A percentile compares a stretch with the other conserved stretches of the same genome.
Conservation (phyloP, 352 stramenopile genomes). For the Globisporangium solare region DNA sequence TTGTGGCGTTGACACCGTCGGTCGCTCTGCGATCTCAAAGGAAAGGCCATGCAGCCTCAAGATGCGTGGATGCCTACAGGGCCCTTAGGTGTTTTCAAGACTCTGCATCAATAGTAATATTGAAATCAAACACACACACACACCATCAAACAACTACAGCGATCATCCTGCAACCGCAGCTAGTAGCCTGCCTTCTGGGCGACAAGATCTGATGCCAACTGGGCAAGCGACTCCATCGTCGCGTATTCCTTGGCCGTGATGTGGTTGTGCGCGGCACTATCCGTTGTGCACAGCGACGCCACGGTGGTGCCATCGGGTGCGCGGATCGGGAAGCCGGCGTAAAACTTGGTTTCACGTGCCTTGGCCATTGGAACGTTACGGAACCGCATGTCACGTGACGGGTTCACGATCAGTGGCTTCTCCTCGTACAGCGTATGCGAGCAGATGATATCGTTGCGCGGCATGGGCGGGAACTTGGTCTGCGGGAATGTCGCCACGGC, state of each 20-base stretch:
- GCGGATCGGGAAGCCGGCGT: slow-evolving; percentile 53
- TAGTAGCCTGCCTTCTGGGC: not conserved
- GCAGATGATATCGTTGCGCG: slow-evolving; percentile 46
- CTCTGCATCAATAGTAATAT: no score
- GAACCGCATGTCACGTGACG: slow-evolving; percentile 52
- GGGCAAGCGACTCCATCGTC: slow-evolving; percentile 49
- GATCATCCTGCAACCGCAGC: no score
- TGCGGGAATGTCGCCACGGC: slow-evolving; percentile 11
- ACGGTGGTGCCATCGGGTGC: slow-evolving; percentile 43
- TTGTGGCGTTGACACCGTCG: no score
- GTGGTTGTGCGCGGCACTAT: slow-evolving; percentile 33
- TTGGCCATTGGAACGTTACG: slow-evolving; percentile 40
- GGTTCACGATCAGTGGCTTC: slow-evolving; percentile 47
- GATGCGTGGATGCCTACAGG: no score
- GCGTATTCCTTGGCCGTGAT: slow-evolving; percentile 62
- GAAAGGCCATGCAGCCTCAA: no score
- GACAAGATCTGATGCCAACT: slow-evolving; percentile 34
- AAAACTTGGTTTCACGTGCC: slow-evolving; percentile 43
- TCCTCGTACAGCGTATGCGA: slow-evolving; percentile 50
- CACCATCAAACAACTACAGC: no score
- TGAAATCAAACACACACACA: no score
- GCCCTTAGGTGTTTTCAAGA: no score
- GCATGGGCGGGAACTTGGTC: slow-evolving; percentile 8
- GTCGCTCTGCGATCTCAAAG: no score
- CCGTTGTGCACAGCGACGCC: slow-evolving; percentile 40